Conservation (phyloP, 2,329 filamentous ascomycete genomes). For the Escovopsis sp. region DNA sequence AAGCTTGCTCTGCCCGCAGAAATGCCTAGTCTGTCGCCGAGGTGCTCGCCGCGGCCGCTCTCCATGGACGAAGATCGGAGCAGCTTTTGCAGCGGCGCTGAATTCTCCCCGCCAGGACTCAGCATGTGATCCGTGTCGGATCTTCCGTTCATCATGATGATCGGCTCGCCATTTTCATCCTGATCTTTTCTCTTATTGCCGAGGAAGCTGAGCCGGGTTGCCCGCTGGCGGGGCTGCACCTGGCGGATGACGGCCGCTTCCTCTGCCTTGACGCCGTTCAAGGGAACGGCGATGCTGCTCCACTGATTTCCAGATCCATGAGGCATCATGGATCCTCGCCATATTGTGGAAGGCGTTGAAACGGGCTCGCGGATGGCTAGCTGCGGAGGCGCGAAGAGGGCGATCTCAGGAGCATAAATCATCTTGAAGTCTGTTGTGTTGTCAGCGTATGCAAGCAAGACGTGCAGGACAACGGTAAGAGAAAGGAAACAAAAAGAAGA, state of each 20-base stretch:
- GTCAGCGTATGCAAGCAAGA: conserved; percentile 7
- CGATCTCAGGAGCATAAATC: conserved; percentile 51
- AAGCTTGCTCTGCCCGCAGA: conserved; percentile 14
- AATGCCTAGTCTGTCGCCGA: conserved; percentile 9
- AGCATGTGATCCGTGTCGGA: conserved; percentile 16
- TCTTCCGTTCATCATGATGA: conserved; percentile 14
- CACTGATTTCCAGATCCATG: conserved; percentile 20
- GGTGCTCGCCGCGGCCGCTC: conserved; percentile 10
- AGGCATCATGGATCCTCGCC: conserved; percentile 34
- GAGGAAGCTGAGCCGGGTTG: conserved; percentile 41
- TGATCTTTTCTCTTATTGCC: conserved; percentile 34
- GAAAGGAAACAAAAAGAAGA: neutral
- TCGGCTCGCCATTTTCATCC: conserved; percentile 14
- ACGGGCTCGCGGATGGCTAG: conserved; percentile 22
- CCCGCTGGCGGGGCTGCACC: conserved; percentile 35
- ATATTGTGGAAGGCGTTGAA: conserved; percentile 28
- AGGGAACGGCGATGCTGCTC: conserved; percentile 17
- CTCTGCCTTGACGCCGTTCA: conserved; percentile 25
- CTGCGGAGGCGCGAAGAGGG: conserved; percentile 40
- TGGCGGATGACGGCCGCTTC: conserved; percentile 35
- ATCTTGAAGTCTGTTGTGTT: conserved; percentile 38
- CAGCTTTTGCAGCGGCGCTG: conserved; percentile 22
- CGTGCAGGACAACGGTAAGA: neutral
- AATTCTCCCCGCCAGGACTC: conserved; percentile 16
- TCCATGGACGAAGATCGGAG: conserved; percentile 26